Base-by-base conservation (phyloP, 2,329 filamentous ascomycete species). In the Cercospora beticola region DNA sequence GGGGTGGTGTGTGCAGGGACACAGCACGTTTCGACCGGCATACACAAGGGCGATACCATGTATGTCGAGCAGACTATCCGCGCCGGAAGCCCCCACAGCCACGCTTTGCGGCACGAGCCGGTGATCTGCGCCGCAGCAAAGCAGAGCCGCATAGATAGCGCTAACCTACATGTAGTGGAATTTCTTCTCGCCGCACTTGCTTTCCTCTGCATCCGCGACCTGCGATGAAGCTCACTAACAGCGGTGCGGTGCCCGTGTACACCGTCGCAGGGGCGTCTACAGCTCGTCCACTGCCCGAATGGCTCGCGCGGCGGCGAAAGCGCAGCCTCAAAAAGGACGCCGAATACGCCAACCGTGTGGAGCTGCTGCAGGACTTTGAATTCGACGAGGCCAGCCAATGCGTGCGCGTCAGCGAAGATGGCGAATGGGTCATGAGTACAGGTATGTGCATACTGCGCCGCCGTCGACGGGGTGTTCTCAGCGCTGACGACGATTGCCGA, bases 371-470 rank as follows among this genome's bases (percentile, higher is more conserved):
- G 77, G 95, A 99, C 78, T 99, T 99, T 80, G 94, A 96, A 78
- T 98, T 99, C 76, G 94, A 97, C 76, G 94, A 97, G 81, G 94
- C 96, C 49, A 97, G 93, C 78, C 88, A 90, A 74, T 97, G 94
- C 78, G 88, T 99, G 71, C 88, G 93, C 61, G 88, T 95, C 71
- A 97, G 92, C 75, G 94, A 97, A 68, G 95, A 99, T 87, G 94
- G 94, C 60, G 90, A 98, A 78, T 99, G 95, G 94, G 89, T 95
- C 49, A 95, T 97, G 92, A 96, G 92, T 76, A 96, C 94, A 63
- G 93, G 93, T 83, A 88, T 85, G 70, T 66, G 21, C 5, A 36
- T 8, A 12, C 14, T 16, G 10, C 31, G 31, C 18, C 33, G 33
- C 54, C 52, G 23, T n/a, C 21, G 6, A 40, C 33, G 64, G 57